Evolutionary conservation across 495 filamentous ascomycete species (phyloP), one percentile per base, ranked within the genome.

Genomic region (Corynascus novoguineensis): DNA sequence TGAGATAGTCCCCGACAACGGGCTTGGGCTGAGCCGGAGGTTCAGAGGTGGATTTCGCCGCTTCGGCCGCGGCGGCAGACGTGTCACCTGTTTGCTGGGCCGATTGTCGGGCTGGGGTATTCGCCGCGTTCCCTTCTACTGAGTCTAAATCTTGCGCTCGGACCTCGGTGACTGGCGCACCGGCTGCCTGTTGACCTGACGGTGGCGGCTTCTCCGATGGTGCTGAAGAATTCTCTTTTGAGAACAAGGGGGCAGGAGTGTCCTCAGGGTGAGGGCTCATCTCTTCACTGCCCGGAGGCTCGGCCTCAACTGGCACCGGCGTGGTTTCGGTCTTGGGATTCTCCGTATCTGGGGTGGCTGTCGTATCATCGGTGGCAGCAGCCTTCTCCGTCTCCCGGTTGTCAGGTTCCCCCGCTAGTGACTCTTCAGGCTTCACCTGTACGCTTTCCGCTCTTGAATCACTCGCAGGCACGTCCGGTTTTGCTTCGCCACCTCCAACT

Each of bases 1-100:
- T 99, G 53, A 99, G 78, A 63, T 85, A 89, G 68, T 99, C 93
- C 15, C 93, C 93, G n/a, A 99, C 93, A 24, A 99, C 92, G 9
- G 91, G 89, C n/a, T 80, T 79, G 7, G 61, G 31, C 0, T 41
- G 53, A 52, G 52, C 63, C 32, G 62, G 42, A 31, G 46, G 58
- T 12, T 57, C 58, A 14, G 58, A 50, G 10, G 50, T 48, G 8
- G 61, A 50, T 0, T 55, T 58, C 10, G 56, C n/a, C 15, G 54
- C 32, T 14, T 63, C 64, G 10, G 46, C 50, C 17, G 58, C 32
- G 31, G 35, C 58, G 9, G 60, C 59, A 17, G 60, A 64, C 0
- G 49, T 46, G 19, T 71, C 64, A 15, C 49, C 47, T 5, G 65
- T 47, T 35, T 60, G 24, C 25, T 38, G 35, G 5, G 31, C 32